Conservation (phyloP, 2,329 filamentous ascomycete species). For the Pleomassaria siparia region DNA sequence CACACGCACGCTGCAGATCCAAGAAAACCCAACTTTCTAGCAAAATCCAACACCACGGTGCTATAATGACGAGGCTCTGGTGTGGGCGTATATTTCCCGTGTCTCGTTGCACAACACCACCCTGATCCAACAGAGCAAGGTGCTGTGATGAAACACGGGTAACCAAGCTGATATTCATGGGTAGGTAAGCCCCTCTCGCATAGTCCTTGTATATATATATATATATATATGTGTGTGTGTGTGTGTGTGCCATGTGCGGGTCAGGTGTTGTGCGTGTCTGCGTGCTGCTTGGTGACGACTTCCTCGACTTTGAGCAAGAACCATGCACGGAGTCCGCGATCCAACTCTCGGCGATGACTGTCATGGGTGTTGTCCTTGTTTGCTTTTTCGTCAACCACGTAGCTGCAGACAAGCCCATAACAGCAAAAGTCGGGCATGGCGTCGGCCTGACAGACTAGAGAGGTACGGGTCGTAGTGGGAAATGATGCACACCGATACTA, state of each 20-base stretch:
- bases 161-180: background rate
- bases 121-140: background rate
- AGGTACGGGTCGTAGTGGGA: background rate
- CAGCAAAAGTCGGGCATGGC: background rate
- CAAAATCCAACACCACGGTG: background rate
- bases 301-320: background rate
- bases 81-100: background rate
- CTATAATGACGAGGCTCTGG: conserved; percentile 3
- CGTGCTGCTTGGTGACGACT: too few relatives aligned
- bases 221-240: too few relatives aligned
- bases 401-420: background rate
- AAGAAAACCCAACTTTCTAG: conserved; percentile 2
- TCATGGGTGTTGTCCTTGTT: background rate
- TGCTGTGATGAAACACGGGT: background rate
- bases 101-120: conserved; percentile 3
- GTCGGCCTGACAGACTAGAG: background rate
- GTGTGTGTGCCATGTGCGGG: too few relatives aligned
- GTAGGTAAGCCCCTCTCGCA: background rate
- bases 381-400: background rate
- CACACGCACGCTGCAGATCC: conserved; percentile 12
- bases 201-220: background rate
- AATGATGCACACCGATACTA: background rate
- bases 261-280: too few relatives aligned
- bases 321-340: background rate
- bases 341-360: background rate